A percentile compares a stretch with the other conserved stretches of the same genome.
Conservation (phyloP, 2,329 filamentous ascomycete genomes). For the Chaetomiaceae sp. region DNA sequence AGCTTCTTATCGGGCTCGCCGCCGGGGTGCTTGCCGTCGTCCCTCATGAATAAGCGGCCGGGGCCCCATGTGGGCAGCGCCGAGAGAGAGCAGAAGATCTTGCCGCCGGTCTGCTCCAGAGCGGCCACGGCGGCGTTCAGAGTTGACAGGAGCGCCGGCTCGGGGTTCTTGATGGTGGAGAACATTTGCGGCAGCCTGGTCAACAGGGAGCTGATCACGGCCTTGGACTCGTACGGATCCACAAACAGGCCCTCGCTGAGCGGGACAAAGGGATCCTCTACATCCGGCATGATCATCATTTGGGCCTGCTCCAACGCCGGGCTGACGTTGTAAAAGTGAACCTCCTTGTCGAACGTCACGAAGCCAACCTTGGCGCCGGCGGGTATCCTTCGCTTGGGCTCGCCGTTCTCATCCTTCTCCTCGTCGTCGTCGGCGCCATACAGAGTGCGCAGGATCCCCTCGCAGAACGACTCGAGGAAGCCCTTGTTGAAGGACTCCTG, state of each 20-base stretch:
- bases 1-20: constrained; percentile 90
- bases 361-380: constrained; percentile 84
- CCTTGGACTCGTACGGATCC: constrained; percentile 83
- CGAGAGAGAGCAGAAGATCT: constrained; percentile 80
- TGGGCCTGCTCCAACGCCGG: constrained; percentile 77
- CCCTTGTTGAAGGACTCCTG: constrained; percentile 88
- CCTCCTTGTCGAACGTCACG: constrained; percentile 90
- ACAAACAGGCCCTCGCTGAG: constrained; percentile 90
- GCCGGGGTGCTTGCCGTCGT: constrained; percentile 78
- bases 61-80: constrained; percentile 90
- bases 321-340: constrained; percentile 96
- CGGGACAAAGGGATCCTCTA: constrained; percentile 93
- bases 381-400: constrained; percentile 58
- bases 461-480: constrained; percentile 83
- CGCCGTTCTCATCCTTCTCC: constrained; percentile 45
- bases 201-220: constrained; percentile 82
- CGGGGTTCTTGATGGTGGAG: constrained; percentile 78
- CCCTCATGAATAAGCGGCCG: constrained; percentile 74
- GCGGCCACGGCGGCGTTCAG: constrained; percentile 80
- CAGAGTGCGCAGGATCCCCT: constrained; percentile 76
- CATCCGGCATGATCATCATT: constrained; percentile 97
- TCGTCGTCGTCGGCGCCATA: constrained; percentile 62
- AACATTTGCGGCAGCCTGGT: constrained; percentile 80
- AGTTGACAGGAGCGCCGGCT: constrained; percentile 78
- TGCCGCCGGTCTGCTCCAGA: constrained; percentile 80